These are phyloP conservation scores for Epichloe scottii DNA, from an alignment of 2,329 filamentous ascomycete genomes.

Conservation along the genomic window DNA sequence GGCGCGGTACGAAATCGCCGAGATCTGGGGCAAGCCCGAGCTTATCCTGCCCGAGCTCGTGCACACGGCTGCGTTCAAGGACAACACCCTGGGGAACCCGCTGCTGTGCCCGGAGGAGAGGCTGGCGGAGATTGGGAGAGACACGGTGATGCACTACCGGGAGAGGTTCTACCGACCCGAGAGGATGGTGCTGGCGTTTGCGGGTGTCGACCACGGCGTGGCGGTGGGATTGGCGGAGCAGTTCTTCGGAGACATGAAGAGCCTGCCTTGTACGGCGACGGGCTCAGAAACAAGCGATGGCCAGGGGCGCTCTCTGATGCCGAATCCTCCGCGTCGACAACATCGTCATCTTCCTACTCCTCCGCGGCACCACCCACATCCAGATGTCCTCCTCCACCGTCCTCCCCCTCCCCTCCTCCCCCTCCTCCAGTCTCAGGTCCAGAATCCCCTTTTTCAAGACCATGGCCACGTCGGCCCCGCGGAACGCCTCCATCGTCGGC, in stretches of 20 bases:
- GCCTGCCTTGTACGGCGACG: constrained; percentile 19
- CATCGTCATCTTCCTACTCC: constrained; percentile 21
- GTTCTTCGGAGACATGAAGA: constrained; percentile 85
- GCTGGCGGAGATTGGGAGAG: constrained; percentile 58
- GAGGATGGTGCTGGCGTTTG: constrained; percentile 87
- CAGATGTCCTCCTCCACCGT: constrained; percentile 21
- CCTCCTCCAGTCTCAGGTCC: constrained; percentile 56
- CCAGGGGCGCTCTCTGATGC: constrained; percentile 18
- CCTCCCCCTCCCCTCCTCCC: constrained; percentile 36
- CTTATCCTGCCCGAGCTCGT: constrained; percentile 90
- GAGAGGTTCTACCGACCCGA: constrained; percentile 79
- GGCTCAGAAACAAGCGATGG: constrained; percentile 46
- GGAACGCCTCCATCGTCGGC: constrained; percentile 46
- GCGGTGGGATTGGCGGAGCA: constrained; percentile 70
- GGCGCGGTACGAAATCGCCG: constrained; percentile 86
- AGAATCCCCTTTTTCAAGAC: constrained; percentile 86
- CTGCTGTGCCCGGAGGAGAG: constrained; percentile 81
- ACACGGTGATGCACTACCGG: constrained; percentile 66
- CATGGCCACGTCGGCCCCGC: constrained; percentile 61
- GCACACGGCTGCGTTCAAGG: constrained; percentile 89
- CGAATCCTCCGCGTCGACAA: constrained; percentile 19
- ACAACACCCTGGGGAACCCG: constrained; percentile 92
- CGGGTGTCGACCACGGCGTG: constrained; percentile 70
- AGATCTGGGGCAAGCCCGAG: constrained; percentile 97
- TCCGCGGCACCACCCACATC: constrained; percentile 19